Base-by-base conservation (phyloP, 1,284 basidiomycete genomes). In the Pseudozyma flocculosa region DNA sequence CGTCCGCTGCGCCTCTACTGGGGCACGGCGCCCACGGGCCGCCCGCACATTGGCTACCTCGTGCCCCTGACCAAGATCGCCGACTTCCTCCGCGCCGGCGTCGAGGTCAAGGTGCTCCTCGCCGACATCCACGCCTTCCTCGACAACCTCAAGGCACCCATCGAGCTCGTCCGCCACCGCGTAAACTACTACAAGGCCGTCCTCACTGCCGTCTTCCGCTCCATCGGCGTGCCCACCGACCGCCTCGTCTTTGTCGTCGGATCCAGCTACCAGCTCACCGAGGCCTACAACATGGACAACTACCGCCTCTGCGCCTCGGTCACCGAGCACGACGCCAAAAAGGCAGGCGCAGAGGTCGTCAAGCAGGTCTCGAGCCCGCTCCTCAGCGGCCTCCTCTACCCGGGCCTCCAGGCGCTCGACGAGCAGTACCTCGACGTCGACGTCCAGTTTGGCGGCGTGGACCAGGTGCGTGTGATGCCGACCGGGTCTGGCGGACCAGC, bases 341-440 rank as follows among this genome's bases (percentile, higher is more conserved):
- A 95, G 79, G 95, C 95, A 0, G 95, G 95, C n/a, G 93, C 94
- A 0, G 95, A 98, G 77, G 95, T 98, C 45, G 95, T 98, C 70
- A 98, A 98, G 81, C 93, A 96, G 79, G 92, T 95, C 4, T 88
- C 92, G 57, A 92, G 87, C 69, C 91, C 95, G 0, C 80, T 96
- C 43, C 82, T 98, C 49, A 90, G 88, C 67, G 92, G 92, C 3
- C 80, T 99, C 58, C 84, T 99, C 60, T 99, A 99, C 84, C 94
- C 94, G 0, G 91, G 93, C 32, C 80, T 99, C 34, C 95, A 99
- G 76, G 92, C 94, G 14, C 84, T 99, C 22, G 95, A 99, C 72
- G 95, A 99, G 80, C 87, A 98, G 81, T 96, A 97, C 83, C 85
- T 99, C 22, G 89, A 84, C 18, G 89, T 90, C 22, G 92, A 98